Percentiles rank a stretch among this genome's conserved stretches.
These are phyloP conservation scores for Lolium rigidum DNA, from an alignment of 176 grass and related monocot genomes.

Conservation along the genomic window DNA sequence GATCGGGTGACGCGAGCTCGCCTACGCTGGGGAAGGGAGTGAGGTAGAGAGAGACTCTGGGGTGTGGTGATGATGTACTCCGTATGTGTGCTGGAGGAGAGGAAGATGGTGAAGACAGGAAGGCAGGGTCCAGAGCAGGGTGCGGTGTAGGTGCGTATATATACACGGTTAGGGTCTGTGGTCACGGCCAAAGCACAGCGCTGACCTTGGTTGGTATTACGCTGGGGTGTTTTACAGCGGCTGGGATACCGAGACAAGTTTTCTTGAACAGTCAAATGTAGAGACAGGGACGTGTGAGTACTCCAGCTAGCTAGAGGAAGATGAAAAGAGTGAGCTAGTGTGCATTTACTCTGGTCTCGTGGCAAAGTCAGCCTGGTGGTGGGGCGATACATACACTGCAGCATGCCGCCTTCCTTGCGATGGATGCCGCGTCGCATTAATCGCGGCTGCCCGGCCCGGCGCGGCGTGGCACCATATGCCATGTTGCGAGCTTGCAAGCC, in stretches of 20 bases:
- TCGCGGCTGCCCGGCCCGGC: neutral
- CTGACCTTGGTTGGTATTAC: constrained; percentile 41
- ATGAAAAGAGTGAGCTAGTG: neutral
- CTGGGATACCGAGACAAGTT: constrained; percentile 12
- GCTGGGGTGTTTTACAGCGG: constrained; percentile 10
- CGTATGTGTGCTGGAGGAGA: neutral
- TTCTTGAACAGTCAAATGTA: constrained; percentile 22
- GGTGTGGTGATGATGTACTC: too few species aligned
- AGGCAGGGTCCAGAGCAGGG: constrained; percentile 40
- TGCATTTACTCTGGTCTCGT: constrained; percentile 50
- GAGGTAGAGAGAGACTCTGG: neutral
- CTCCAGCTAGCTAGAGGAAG: neutral
- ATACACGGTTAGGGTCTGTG: constrained; percentile 34
- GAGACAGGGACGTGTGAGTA: neutral
- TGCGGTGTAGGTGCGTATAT: constrained; percentile 42
- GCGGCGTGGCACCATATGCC: too few species aligned
- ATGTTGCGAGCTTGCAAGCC: too few species aligned
- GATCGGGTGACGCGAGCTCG: neutral
- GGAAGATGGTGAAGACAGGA: constrained; percentile 21
- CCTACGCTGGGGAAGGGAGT: neutral
- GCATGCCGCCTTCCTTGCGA: constrained; percentile 16
- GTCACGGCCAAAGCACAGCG: constrained; percentile 35
- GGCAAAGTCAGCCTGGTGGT: constrained; percentile 60
- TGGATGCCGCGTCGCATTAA: constrained; percentile 59
- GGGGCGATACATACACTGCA: constrained; percentile 37